Evolutionary conservation across 495 filamentous ascomycete genomes (phyloP), one percentile per base, ranked within the genome.

Genomic region (Penicillium lagena): DNA sequence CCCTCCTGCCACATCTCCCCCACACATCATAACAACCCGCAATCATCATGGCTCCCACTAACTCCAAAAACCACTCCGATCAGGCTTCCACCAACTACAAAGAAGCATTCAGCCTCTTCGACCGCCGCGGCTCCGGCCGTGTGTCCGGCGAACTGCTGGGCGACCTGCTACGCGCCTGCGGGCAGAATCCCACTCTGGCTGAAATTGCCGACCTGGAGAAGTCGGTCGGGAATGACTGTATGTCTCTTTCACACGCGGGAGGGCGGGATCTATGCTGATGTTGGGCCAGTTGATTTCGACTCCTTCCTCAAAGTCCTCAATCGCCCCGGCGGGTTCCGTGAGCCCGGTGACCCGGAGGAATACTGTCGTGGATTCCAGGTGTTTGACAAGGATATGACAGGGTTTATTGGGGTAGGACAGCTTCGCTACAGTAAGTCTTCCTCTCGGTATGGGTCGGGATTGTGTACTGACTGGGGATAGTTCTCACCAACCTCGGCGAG

Each of bases 31-130:
- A 37, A 59, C 46, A 29, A 54, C 54, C 39, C 52, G 22, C 40
- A 29, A 36, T 53, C 56, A 45, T 29, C 43, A 61, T 61, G 58
- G 46, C 59, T 53, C 59, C 59, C 48, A 59, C 59, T 40, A 31
- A 61, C 47, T 4, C 22, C 22, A 22, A 22, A 22, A 22, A 22
- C 22, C 22, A 22, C 22, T 22, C 22, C 4, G 67, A 72, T 13
- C 81, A 95, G 90, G 89, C 91, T 72, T 90, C 87, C 43, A 97
- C 93, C 64, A 97, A 98, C 82, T 98, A 97, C 87, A 96, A 96
- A 77, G 93, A 98, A 84, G 93, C 93, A 49, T 98, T 98, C 76
- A 88, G 89, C 40, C 88, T 98, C 60, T 98, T 96, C 77, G 93
- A 98, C 75, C 96, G 95, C 79, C 90, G 93, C 58, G 93, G 94